Percentiles rank a stretch among this genome's conserved stretches.
These are phyloP conservation scores for Acacia confusa DNA, from an alignment of 306 rosid species.

Conservation along the genomic window DNA sequence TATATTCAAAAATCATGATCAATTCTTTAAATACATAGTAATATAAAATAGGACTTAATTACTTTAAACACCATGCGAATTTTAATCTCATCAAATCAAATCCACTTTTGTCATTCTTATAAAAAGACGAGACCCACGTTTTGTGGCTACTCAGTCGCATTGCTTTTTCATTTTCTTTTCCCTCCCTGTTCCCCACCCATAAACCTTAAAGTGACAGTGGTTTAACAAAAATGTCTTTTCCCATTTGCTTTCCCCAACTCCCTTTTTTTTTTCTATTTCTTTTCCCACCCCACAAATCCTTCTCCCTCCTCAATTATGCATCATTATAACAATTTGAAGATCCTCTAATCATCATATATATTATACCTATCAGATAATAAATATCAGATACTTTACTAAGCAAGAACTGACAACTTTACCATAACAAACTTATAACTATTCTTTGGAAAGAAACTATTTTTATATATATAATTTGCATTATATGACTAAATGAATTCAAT, in stretches of 20 bases:
- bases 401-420: no score
- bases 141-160: not conserved
- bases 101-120: not conserved
- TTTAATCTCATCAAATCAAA: constrained; percentile 18
- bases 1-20: no score
- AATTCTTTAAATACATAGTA: no score
- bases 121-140: constrained; percentile 17
- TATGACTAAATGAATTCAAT: no score
- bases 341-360: no score
- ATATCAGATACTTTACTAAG: no score
- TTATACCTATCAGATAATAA: no score
- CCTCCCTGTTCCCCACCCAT: not conserved
- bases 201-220: not conserved
- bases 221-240: constrained; percentile 2
- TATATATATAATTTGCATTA: no score
- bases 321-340: not conserved
- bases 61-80: constrained; percentile 12
- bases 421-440: no score
- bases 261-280: not conserved
- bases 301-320: constrained; percentile 18
- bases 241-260: not conserved
- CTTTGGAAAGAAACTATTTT: no score
- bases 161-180: not conserved
- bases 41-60: not conserved
- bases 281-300: not conserved